Evolutionary conservation across 2,329 filamentous ascomycete species (phyloP), one percentile per base, ranked within the genome.

Genomic region (Pezicula carpinea): DNA sequence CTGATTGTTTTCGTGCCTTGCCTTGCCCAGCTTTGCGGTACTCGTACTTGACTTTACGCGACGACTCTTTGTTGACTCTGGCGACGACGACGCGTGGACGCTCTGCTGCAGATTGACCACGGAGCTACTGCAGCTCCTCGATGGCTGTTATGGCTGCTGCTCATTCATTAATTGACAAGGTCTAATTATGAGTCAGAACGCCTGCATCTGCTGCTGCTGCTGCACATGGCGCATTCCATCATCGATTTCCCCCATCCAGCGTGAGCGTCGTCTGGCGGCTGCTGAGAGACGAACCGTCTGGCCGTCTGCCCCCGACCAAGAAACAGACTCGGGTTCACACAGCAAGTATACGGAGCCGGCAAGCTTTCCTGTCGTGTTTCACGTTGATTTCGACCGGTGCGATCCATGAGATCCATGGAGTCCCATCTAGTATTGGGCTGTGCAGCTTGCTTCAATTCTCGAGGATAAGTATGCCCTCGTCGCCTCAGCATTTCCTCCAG

Each of bases 161-260:
- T 40, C 50, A 38, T 40, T 47, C 43, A 44, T 42, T 22, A 44
- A 43, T 38, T 40, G 33, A 47, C 52, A 45, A 47, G 34, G 49
- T 56, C 55, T 58, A 58, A 59, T 49, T 54, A 57, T 64, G 61
- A 64, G 50, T 64, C 61, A 64, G 51, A 57, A n/a, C n/a, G n/a
- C n/a, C n/a, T n/a, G n/a, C n/a, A n/a, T n/a, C n/a, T n/a, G n/a
- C n/a, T n/a, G n/a, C n/a, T n/a, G 54, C 51, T 47, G 48, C 59
- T 59, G 58, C 58, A 59, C 49, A 47, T 51, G 43, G 35, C 44
- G 35, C 43, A 49, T 46, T 60, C 48, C 52, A 49, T 49, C 29
- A 33, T 17, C 15, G 15, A 26, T 23, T 15, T 18, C 36, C 23
- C n/a, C 15, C 19, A 8, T 49, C 53, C 54, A 42, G 36, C 45